phyloP scores from a whole-genome alignment of 2,329 filamentous ascomycete species.

The Aspergillus tubingensis region DNA sequence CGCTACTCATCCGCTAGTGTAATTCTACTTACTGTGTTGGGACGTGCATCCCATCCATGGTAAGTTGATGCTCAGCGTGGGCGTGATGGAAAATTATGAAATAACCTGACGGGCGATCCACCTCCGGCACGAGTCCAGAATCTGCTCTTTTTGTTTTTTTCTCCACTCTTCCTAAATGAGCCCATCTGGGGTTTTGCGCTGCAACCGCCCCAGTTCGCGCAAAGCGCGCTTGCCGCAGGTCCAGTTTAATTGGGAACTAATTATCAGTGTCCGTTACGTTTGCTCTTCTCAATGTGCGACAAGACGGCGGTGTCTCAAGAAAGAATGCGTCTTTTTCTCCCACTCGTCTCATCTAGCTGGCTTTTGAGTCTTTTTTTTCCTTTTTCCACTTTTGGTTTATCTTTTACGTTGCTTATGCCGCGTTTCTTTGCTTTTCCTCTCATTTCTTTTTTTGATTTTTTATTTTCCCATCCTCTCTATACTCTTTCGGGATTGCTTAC shows the following conservation, averaged over 20 bases:
- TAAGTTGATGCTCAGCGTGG: not conserved
- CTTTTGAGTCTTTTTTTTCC: constrained; percentile 5
- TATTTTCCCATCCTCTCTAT: constrained; percentile 4
- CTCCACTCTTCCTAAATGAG: constrained; percentile 2
- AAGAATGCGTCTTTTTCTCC: constrained; percentile 10
- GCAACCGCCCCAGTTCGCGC: constrained; percentile 37
- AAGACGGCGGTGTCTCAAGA: constrained; percentile 13
- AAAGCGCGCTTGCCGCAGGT: constrained; percentile 44
- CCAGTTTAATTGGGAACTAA: constrained; percentile 6
- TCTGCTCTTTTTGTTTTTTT: constrained; percentile 8
- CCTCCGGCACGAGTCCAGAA: constrained; percentile 16
- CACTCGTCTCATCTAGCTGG: not conserved
- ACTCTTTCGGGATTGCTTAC: not conserved
- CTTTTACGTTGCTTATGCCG: not conserved
- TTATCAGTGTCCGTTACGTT: constrained; percentile 6
- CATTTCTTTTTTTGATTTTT: constrained; percentile 6
- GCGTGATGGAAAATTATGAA: not conserved
- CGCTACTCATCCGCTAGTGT: constrained; percentile 2
- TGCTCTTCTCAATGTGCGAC: constrained; percentile 9
- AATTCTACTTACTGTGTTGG: constrained; percentile 1
- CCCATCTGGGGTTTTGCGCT: constrained; percentile 36
- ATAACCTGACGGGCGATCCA: constrained; percentile 5
- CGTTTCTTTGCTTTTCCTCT: constrained; percentile 1
- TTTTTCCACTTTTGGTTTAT: constrained; percentile 3
- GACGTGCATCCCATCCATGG: constrained; percentile 1